Base-by-base conservation (phyloP, 2,329 filamentous ascomycete genomes). In the Monilinia polystroma region DNA sequence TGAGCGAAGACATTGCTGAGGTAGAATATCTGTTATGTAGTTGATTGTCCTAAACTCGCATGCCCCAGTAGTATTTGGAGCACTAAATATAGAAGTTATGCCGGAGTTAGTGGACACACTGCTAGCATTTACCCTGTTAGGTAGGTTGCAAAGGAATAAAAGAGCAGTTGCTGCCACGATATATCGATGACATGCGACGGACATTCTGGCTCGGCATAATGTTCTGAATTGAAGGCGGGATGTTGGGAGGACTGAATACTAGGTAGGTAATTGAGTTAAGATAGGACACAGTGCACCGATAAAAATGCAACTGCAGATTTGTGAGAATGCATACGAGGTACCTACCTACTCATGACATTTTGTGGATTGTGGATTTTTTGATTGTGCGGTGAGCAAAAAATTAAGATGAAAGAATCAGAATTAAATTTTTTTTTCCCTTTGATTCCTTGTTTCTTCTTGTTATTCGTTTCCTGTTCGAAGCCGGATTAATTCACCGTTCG, bases 41-140 rank as follows among this genome's bases (percentile, higher is more conserved):
- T 77, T 77, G n/a, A 77, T 76, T 1, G 75, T 76, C 64, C 75
- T 70, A 62, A 72, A 72, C 66, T 77, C 75, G 71, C 75, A 77
- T 3, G 74, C 76, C 20, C 68, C 70, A 29, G 68, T 67, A 14
- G 43, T 45, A 55, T 70, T 73, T 56, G 67, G 38, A 29, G 57
- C 38, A 29, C 54, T 57, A 6, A 60, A 26, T 26, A 26, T 12
- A 11, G 70, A 51, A 26, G 65, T 53, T 49, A 59, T 53, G 20
- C 52, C 63, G 1, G 70, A 43, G 41, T 56, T 65, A 10, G 68
- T 67, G 11, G 72, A 38, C 16, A 52, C 64, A 18, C 72, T 73
- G 69, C 72, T 73, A 35, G 70, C 67, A 47, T 66, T 72, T 51
- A 68, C 59, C 54, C 66, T 29, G n/a, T 56, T 63, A 47, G 66